Percentiles rank a stretch among this genome's conserved stretches.
Conservation (phyloP, 257 asterid genomes). For the Solanum gandarillasii region DNA sequence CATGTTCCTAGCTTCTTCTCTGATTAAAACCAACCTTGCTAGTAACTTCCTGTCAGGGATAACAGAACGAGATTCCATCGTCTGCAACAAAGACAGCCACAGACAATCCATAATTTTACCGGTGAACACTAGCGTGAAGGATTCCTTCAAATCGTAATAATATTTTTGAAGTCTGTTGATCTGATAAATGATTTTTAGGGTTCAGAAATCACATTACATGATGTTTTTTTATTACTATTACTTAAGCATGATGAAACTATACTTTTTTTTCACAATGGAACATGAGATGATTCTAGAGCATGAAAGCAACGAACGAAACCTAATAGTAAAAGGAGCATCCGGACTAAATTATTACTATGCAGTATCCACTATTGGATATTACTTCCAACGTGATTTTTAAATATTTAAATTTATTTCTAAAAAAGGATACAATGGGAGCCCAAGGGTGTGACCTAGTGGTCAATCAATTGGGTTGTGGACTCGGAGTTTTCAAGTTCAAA, state of each 20-base stretch:
- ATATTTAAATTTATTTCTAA: neutral
- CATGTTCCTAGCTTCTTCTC: constrained; percentile 98
- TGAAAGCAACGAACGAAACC: neutral
- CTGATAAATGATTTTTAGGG: neutral
- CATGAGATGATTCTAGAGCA: neutral
- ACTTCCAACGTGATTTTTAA: neutral
- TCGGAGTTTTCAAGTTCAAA: neutral
- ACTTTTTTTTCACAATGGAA: neutral
- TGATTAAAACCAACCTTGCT: constrained; percentile 85
- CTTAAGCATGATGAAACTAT: neutral
- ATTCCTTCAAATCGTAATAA: neutral
- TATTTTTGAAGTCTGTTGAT: neutral
- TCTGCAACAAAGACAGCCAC: constrained; percentile 26
- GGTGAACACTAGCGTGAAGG: neutral
- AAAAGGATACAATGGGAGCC: neutral
- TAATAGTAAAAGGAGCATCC: neutral
- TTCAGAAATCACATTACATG: neutral
- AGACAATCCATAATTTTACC: constrained; percentile 4
- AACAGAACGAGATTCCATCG: constrained; percentile 81
- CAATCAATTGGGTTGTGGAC: neutral
- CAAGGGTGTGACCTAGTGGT: neutral
- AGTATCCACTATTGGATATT: neutral
- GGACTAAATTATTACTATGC: neutral
- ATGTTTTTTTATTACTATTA: neutral
- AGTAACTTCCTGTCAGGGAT: constrained; percentile 89